Evolutionary conservation across 352 stramenopile genomes (phyloP), one percentile per base, ranked within the genome.

Genomic region (Peronospora belbahrii): DNA sequence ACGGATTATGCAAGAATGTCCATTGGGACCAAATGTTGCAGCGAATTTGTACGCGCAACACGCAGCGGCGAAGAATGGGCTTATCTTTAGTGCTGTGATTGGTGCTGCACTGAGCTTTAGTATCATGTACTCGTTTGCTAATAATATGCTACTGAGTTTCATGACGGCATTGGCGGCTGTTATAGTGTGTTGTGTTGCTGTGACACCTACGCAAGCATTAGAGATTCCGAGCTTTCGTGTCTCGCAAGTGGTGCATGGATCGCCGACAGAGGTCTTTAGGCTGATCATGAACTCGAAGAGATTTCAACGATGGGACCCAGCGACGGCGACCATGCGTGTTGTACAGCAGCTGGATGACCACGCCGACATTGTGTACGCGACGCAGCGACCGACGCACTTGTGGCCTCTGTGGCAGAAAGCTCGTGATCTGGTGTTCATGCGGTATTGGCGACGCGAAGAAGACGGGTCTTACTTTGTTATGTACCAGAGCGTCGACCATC

Each of bases 381-480:
- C 79, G 42, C 80, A 92, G 35, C 71, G 83, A 1, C 83, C 83
- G n/a, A 81, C 78, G 31, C 86, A 83, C 45, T 52, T 94, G 34
- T 92, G 83, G 83, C 83, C 83, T 11, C 48, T 90, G 34, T 93
- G 82, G 82, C 82, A 93, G 32, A 90, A 89, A 47, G 73, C 79
- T 17, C 78, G 80, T 17, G 83, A 94, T 46, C 59, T 94, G 4
- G 83, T 94, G 52, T 67, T 94, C 42, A 84, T 92, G 68, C 83
- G 83, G 25, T 94, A 94, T 64, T 94, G 83, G 83, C 72, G 83
- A 11, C 78, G 81, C 14, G 83, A 94, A 56, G 83, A 94, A 58
- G 83, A 94, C 48, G 83, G 83, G 13, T 91, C 80, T 27, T 94
- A 89, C 55, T 92, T 94, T 57, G 80, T 94, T 67, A 94, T 94